A percentile compares a stretch with the other conserved stretches of the same genome.
phyloP scores from a whole-genome alignment of 495 filamentous ascomycete species.

The Hypoxylon cercidicola region DNA sequence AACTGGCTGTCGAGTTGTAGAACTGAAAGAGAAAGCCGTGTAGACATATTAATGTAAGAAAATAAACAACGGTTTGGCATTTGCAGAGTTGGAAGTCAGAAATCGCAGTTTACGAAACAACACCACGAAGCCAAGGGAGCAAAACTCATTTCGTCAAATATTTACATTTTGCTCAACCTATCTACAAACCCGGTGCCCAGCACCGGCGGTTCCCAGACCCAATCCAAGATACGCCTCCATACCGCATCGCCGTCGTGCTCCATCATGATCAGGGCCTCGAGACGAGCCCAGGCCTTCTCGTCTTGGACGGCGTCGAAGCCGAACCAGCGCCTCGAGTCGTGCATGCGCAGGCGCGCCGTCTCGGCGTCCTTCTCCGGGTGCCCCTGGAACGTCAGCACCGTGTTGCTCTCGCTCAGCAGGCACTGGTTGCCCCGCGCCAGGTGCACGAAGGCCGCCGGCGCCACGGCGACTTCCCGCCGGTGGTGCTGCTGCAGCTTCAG shows the following conservation, averaged over 20 bases:
- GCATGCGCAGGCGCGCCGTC: constrained; percentile 52
- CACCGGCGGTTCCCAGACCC: constrained; percentile 49
- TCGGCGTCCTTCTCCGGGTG: constrained; percentile 61
- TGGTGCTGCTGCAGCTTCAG: constrained; percentile 58
- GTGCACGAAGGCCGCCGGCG: constrained; percentile 47
- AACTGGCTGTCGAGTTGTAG: too few relatives aligned
- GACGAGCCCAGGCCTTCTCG: constrained; percentile 32
- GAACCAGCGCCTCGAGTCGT: constrained; percentile 53
- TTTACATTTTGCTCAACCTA: constrained; percentile 25
- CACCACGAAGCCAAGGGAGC: too few relatives aligned
- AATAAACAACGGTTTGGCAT: too few relatives aligned
- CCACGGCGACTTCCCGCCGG: constrained; percentile 49
- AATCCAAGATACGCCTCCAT: constrained; percentile 55
- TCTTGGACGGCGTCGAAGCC: constrained; percentile 46
- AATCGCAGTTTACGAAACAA: too few relatives aligned
- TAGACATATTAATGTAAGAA: neutral
- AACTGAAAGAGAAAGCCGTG: too few relatives aligned
- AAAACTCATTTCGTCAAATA: too few relatives aligned
- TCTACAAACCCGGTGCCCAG: constrained; percentile 14
- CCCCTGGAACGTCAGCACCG: constrained; percentile 60
- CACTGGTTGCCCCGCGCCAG: constrained; percentile 53
- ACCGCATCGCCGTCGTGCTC: constrained; percentile 56
- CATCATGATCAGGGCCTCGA: constrained; percentile 37
- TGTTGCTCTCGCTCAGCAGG: constrained; percentile 53
- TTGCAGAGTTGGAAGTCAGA: too few relatives aligned